Percentiles rank a stretch among this genome's conserved stretches.
phyloP scores from a whole-genome alignment of 768 basidiomycete species.

The Heimioporus sp. region DNA sequence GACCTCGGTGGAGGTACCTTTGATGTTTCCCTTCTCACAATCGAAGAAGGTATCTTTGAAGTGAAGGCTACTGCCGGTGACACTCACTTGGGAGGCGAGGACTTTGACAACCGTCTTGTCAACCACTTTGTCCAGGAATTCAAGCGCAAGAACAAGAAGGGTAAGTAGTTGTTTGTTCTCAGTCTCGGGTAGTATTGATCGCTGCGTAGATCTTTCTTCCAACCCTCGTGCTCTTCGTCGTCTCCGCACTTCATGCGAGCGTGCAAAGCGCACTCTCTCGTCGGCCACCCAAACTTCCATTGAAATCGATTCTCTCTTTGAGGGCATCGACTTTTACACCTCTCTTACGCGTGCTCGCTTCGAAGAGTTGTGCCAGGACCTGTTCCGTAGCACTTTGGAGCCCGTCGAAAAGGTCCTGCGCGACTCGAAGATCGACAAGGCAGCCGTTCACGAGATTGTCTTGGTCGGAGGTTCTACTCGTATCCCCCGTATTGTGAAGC shows the following conservation, averaged over 20 bases:
- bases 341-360: slow-evolving; percentile 97
- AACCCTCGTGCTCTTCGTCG: slow-evolving; percentile 96
- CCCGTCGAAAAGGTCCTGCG: slow-evolving; percentile 98
- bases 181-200: slow-evolving; percentile 4
- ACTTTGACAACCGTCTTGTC: slow-evolving; percentile 97
- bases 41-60: slow-evolving; percentile 97
- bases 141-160: slow-evolving; percentile 98
- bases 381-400: slow-evolving; percentile 92
- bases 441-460: slow-evolving; percentile 94
- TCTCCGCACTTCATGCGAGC: slow-evolving; percentile 96
- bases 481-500: slow-evolving; percentile 96
- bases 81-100: slow-evolving; percentile 97
- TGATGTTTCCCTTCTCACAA: slow-evolving; percentile 94
- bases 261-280: slow-evolving; percentile 97
- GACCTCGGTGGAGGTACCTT: slow-evolving; percentile 99
- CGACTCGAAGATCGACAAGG: slow-evolving; percentile 97
- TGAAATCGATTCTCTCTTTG: slow-evolving; percentile 96
- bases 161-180: slow-evolving; percentile 32
- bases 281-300: slow-evolving; percentile 96
- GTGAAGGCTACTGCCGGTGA: slow-evolving; percentile 98
- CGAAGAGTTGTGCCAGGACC: slow-evolving; percentile 92
- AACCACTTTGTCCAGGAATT: slow-evolving; percentile 97
- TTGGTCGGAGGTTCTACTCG: slow-evolving; percentile 98
- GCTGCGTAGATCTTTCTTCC: slow-evolving; percentile 66
- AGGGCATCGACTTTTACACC: slow-evolving; percentile 98